Conservation (phyloP, 1,139 yeast genomes). For the Scheffersomyces cryptocercus region DNA sequence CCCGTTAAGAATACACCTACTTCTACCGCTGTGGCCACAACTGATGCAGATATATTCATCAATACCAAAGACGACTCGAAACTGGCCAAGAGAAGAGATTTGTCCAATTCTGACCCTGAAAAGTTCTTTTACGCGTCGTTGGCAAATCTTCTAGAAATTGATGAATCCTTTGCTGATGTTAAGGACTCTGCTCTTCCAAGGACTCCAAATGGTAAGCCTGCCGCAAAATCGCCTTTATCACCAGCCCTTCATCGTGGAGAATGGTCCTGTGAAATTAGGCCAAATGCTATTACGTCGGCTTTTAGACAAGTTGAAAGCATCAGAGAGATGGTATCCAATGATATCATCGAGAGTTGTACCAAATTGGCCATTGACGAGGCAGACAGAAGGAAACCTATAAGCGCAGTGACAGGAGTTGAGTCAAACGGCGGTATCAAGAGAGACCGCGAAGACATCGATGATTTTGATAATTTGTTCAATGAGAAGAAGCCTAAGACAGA, state of each 20-base stretch:
- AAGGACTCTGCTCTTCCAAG: slow-evolving; percentile 12
- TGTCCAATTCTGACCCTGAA: slow-evolving; percentile 48
- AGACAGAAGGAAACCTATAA: slow-evolving; percentile 3
- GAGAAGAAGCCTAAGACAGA: slow-evolving; percentile 37
- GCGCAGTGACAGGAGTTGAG: slow-evolving; percentile 2
- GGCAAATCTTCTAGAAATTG: slow-evolving; percentile 51
- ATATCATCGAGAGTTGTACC: slow-evolving; percentile 34
- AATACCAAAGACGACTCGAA: slow-evolving; percentile 29
- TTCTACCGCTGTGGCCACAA: slow-evolving; percentile 15
- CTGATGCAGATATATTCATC: slow-evolving; percentile 25
- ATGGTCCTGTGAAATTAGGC: slow-evolving; percentile 51
- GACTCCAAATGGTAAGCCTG: slow-evolving; percentile 30
- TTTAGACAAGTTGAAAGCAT: slow-evolving; percentile 46
- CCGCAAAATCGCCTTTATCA: slow-evolving; percentile 35
- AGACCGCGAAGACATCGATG: slow-evolving; percentile 28
- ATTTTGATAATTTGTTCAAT: slow-evolving; percentile 36
- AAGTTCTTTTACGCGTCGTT: slow-evolving; percentile 53
- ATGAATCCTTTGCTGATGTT: slow-evolving; percentile 28
- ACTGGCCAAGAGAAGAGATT: slow-evolving; percentile 46
- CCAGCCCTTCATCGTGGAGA: slow-evolving; percentile 25
- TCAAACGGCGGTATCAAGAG: slow-evolving; percentile 18
- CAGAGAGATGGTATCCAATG: slow-evolving; percentile 31
- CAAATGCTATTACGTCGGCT: slow-evolving; percentile 47
- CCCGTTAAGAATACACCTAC: slow-evolving; percentile 11
- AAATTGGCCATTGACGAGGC: slow-evolving; percentile 13